Evolutionary conservation across 495 filamentous ascomycete genomes (phyloP), one percentile per base, ranked within the genome.

Genomic region (Penicillium atrosanguineum): DNA sequence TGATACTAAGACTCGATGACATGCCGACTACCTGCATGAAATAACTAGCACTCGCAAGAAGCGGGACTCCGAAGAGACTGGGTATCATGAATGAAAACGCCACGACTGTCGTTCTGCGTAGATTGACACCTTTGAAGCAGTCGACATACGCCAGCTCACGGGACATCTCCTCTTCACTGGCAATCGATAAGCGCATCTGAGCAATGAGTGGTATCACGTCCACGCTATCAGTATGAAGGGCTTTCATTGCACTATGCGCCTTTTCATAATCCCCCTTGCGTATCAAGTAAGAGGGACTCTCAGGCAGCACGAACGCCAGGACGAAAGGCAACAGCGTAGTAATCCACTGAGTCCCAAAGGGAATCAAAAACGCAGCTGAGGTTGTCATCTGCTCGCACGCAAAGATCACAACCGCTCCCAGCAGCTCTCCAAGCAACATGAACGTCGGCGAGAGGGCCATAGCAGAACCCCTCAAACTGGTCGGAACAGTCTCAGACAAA

Each of bases 51-150:
- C 65, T 66, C 0, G 63, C 55, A 11, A 72, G 38, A 7, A 72
- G 50, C 7, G 64, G 56, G 6, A 70, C 25, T 0, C 69, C 69
- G 48, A 72, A 68, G 7, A 70, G 40, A 20, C 55, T 52, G 0
- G 69, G 65, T 4, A 70, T 39, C 7, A 65, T 47, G 19, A 59
- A 62, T 0, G 64, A 68, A 46, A 76, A 78, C n/a, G 73, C 62
- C n/a, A 68, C 61, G 44, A 82, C 78, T 46, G 70, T 52, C 12
- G 80, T 81, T 7, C 78, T 71, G 6, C 72, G 71, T n/a, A 64
- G 64, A 45, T 80, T 73, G 3, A 60, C 60, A 18, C 76, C 75
- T 6, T 57, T 59, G 52, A 76, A 77, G 37, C 76, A 73, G 37
- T 80, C 78, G 0, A 66, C 7, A 48, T 74, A 71, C 12, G 56